Evolutionary conservation across 306 rosid species (phyloP).

Genomic region (Casuarina cunninghamiana): DNA sequence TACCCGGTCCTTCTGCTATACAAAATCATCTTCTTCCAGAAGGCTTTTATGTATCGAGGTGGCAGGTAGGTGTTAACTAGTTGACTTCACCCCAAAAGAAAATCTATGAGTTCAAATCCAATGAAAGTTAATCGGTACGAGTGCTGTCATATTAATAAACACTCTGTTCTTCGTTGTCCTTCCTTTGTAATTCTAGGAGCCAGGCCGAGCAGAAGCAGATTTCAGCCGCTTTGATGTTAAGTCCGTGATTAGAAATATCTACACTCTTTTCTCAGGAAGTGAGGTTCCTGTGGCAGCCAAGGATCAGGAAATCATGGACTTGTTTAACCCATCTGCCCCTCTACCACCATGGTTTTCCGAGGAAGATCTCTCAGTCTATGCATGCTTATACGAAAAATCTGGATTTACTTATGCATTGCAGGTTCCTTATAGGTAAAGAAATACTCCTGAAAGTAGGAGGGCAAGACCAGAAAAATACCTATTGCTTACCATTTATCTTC

Average conservation of each 20-base stretch:
- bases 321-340: slow-evolving; percentile 52
- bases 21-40: slow-evolving; percentile 46
- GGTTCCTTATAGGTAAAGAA: slow-evolving; percentile 54
- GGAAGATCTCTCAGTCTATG: slow-evolving; percentile 52
- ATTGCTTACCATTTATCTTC: no score
- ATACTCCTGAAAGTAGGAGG: background rate
- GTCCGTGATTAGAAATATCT: slow-evolving; percentile 51
- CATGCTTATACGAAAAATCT: slow-evolving; percentile 55
- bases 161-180: background rate
- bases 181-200: slow-evolving; percentile 33
- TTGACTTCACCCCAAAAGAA: no score
- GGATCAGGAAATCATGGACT: slow-evolving; percentile 63
- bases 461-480: background rate
- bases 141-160: no score
- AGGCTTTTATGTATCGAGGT: slow-evolving; percentile 56
- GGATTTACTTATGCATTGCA: slow-evolving; percentile 56
- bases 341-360: slow-evolving; percentile 62
- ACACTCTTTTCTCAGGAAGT: slow-evolving; percentile 53
- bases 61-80: slow-evolving; percentile 37
- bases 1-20: slow-evolving; percentile 42
- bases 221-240: slow-evolving; percentile 58
- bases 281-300: slow-evolving; percentile 51
- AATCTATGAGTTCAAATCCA: no score
- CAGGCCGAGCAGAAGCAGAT: slow-evolving; percentile 60
- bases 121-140: no score